Conservation (phyloP, 1,284 basidiomycete species). For the Stereum hirsutum region DNA sequence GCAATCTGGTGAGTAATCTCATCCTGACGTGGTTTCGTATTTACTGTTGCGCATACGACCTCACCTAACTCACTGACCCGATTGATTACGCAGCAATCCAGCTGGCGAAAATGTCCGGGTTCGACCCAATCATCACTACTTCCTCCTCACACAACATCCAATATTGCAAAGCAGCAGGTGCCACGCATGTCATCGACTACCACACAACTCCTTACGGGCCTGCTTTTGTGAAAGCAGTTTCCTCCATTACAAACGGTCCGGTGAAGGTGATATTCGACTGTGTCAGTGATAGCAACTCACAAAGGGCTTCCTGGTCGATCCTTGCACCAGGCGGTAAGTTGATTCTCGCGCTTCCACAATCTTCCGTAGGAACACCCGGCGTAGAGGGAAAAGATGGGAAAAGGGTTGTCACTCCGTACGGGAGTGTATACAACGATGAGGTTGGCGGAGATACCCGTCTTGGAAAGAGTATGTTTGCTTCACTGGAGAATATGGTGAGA, state of each 20-base stretch:
- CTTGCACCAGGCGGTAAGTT: conserved; percentile 16
- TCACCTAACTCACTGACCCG: neutral
- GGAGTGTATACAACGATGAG: conserved; percentile 1
- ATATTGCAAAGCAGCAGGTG: conserved; percentile 23
- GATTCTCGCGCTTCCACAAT: conserved; percentile 6
- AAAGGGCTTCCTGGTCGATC: conserved; percentile 15
- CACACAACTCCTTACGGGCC: conserved; percentile 6
- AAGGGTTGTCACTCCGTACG: conserved; percentile 1
- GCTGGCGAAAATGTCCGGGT: conserved; percentile 17
- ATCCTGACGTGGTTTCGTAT: no score
- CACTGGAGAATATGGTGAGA: conserved; percentile 5
- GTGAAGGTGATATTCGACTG: conserved; percentile 19
- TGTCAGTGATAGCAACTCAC: conserved; percentile 13
- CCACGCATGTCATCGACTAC: conserved; percentile 24
- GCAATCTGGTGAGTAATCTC: conserved; percentile 23
- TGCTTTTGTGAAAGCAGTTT: conserved; percentile 4
- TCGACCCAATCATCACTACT: conserved; percentile 24
- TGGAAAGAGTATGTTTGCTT: conserved; percentile 7
- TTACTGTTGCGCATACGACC: neutral
- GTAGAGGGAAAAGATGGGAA: neutral
- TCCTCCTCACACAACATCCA: conserved; percentile 22
- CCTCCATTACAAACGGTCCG: conserved; percentile 8
- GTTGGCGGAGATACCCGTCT: conserved; percentile 13
- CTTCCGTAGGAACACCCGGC: neutral
- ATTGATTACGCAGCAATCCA: conserved; percentile 5